These are phyloP conservation scores for Mycothermus thermophilus DNA, from an alignment of 495 filamentous ascomycete genomes.

Conservation along the genomic window DNA sequence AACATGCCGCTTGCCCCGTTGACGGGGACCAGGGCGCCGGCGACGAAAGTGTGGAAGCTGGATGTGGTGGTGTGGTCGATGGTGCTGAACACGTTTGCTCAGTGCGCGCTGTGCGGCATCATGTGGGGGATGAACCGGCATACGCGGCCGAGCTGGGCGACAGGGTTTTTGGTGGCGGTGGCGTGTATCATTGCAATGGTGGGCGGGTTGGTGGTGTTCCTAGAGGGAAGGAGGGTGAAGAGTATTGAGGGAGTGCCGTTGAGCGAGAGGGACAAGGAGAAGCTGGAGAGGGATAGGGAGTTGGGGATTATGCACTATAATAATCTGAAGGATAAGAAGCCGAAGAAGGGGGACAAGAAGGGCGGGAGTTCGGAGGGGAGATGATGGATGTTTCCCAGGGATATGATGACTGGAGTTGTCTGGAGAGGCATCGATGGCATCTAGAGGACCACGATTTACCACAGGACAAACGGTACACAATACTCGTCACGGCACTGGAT, in stretches of 20 bases:
- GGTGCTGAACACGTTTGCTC: conserved; percentile 62
- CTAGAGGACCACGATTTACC: too few species aligned
- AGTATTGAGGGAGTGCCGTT: conserved; percentile 48
- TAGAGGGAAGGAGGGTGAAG: conserved; percentile 53
- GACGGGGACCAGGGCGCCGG: conserved; percentile 50
- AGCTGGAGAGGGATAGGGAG: conserved; percentile 33
- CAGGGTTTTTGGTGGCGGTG: conserved; percentile 57
- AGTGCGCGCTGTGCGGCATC: conserved; percentile 51
- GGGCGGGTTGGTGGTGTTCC: conserved; percentile 54
- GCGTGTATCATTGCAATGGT: conserved; percentile 52
- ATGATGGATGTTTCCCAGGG: too few species aligned
- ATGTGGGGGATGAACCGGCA: conserved; percentile 71
- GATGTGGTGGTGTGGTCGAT: conserved; percentile 68
- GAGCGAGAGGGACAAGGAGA: conserved; percentile 30
- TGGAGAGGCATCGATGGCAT: too few species aligned
- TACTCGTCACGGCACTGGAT: too few species aligned
- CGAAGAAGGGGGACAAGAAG: conserved; percentile 24
- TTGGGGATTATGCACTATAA: conserved; percentile 39
- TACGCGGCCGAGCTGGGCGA: conserved; percentile 57
- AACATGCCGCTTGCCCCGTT: conserved; percentile 43
- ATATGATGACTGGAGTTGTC: too few species aligned
- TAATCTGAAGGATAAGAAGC: conserved; percentile 39
- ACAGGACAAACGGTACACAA: too few species aligned
- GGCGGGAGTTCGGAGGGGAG: conserved; percentile 1
- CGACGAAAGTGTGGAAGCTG: conserved; percentile 59